Base-by-base conservation (phyloP, 805 yeast genomes). In the Isabelozyma heimii region DNA sequence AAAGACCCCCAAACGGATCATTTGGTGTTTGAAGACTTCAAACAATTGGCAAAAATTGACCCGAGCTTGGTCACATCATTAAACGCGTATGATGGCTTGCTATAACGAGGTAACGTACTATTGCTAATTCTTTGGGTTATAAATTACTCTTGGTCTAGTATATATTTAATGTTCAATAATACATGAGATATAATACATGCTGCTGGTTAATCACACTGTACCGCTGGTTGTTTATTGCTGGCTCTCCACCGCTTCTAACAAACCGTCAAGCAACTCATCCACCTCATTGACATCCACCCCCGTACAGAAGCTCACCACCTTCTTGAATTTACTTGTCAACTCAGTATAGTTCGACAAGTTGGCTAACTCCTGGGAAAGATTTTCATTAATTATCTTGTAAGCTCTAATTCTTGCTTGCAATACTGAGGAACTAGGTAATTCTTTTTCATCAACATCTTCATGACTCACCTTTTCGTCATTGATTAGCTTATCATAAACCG, bases 211-310 rank as follows among this genome's bases (percentile, higher is more conserved):
- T n/a, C n/a, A 35, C n/a, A 35, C n/a, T n/a, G 15, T 8, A 35
- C 6, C n/a, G 15, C n/a, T n/a, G 15, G 38, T 20, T 20, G 24
- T 5, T 20, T 20, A 70, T 48, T 68, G 73, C 50, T 73, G 78
- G 52, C 92, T 87, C 53, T 91, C 96, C 5, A 92, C 97, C 15
- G 97, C 97, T 60, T 85, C 87, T 30, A 94, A 81, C 45, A 92
- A 75, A 4, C 92, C 96, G 54, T 89, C 94, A 44, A 92, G 75
- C 57, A 94, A 77, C 47, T 77, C 80, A 63, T 89, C 96, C 30
- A 94, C 95, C 53, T 84, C 85, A 46, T 79, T 81, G 47, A 87
- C 88, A 43, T 84, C 91, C 26, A 90, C 92, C 24, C 94, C 94
- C 3, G 97, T 87, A 72, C 98, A 91, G 45, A 90, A 74, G 26